Conservation (phyloP, 2,329 filamentous ascomycete species). For the Nakataea oryzae region DNA sequence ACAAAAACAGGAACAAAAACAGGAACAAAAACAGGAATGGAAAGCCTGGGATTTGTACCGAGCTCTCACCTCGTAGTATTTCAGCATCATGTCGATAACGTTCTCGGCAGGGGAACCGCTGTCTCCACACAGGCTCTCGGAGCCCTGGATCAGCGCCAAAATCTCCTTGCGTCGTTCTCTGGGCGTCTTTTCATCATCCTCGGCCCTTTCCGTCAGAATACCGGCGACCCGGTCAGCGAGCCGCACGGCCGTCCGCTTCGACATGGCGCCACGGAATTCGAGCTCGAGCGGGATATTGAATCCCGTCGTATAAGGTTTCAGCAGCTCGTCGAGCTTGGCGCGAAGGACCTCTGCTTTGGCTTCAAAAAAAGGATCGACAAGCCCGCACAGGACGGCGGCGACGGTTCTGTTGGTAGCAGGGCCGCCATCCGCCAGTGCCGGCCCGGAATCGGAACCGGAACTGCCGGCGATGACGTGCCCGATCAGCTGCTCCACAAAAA, state of each 20-base stretch:
- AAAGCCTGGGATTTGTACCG: conserved; percentile 18
- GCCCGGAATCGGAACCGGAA: conserved; percentile 2
- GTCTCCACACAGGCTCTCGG: conserved; percentile 5
- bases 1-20: no score
- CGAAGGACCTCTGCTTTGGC: conserved; percentile 15
- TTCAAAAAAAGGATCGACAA: conserved; percentile 14
- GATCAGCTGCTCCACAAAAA: conserved; percentile 11
- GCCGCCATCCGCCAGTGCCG: conserved; percentile 11
- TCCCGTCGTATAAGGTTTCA: conserved; percentile 23
- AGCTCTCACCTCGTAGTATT: conserved; percentile 26
- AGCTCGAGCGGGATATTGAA: conserved; percentile 20
- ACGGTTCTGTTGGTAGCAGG: conserved; percentile 10
- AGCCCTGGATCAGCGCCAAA: not conserved
- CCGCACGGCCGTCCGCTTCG: not conserved
- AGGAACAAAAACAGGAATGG: no score
- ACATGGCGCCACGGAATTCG: conserved; percentile 14
- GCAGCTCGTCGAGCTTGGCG: conserved; percentile 26
- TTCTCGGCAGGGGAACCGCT: conserved; percentile 21
- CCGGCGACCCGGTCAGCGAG: conserved; percentile 14
- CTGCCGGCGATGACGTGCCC: conserved; percentile 12
- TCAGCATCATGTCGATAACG: conserved; percentile 25
- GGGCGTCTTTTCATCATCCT: not conserved
- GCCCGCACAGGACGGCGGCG: conserved; percentile 13
- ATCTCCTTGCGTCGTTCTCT: not conserved
- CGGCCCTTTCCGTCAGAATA: conserved; percentile 7